Evolutionary conservation across 495 filamentous ascomycete species (phyloP).

Genomic region (Annulohypoxylon bovei): DNA sequence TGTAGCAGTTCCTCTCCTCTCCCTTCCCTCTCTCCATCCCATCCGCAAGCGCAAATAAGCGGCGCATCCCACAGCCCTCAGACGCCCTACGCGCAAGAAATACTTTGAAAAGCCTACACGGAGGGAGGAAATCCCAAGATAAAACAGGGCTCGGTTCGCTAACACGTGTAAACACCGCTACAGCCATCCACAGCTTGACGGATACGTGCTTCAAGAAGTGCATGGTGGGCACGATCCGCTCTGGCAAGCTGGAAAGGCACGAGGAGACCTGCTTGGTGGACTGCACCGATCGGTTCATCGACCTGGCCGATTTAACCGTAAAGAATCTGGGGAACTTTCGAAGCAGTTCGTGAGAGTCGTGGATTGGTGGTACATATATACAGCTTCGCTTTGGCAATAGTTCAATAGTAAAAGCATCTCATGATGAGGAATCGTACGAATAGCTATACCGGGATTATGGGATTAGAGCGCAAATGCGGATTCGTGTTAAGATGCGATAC

Average conservation of each 20-base stretch:
- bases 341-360: too few relatives aligned
- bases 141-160: conserved; percentile 7
- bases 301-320: conserved; percentile 82
- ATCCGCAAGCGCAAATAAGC: not conserved
- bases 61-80: not conserved
- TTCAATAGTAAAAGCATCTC: not conserved
- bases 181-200: conserved; percentile 72
- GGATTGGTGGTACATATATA: not conserved
- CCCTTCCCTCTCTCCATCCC: not conserved
- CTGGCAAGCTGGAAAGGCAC: conserved; percentile 70
- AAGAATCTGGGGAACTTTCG: conserved; percentile 73
- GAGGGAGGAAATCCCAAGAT: not conserved
- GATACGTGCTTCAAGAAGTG: conserved; percentile 96
- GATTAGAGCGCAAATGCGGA: not conserved
- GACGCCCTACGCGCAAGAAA: not conserved
- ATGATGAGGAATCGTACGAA: conserved; percentile 10
- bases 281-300: conserved; percentile 93
- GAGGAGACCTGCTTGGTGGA: conserved; percentile 88
- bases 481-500: not conserved
- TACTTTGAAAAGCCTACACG: not conserved
- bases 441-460: conserved; percentile 4
- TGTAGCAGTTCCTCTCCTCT: conserved; percentile 42
- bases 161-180: conserved; percentile 16
- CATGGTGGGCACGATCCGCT: conserved; percentile 70
- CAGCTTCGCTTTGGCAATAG: not conserved